Evolutionary conservation across 306 rosid genomes (phyloP).

Genomic region (Sicyos edulis): DNA sequence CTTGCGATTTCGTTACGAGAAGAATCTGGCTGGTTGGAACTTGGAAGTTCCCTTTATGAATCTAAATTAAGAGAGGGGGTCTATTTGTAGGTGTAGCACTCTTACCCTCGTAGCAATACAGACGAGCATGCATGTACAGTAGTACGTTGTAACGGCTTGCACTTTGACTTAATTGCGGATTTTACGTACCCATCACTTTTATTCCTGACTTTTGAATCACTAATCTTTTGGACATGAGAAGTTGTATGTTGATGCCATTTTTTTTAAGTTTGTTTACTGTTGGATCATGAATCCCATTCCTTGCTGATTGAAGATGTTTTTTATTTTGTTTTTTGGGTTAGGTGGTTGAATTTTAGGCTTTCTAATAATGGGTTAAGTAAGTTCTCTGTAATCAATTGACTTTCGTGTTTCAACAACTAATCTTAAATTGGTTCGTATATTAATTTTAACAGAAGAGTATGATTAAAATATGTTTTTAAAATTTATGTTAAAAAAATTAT

Average conservation of each 20-base stretch:
- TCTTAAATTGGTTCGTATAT: too few species aligned
- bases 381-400: too few species aligned
- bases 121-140: background rate
- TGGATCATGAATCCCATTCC: background rate
- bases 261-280: too few species aligned
- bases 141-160: constrained; percentile 9
- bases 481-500: too few species aligned
- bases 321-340: too few species aligned
- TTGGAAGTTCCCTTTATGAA: background rate
- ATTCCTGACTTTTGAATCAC: background rate
- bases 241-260: background rate
- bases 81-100: background rate
- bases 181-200: background rate
- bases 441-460: too few species aligned
- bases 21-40: background rate
- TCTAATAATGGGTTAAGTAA: too few species aligned
- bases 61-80: constrained; percentile 5
- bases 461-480: too few species aligned
- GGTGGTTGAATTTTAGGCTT: background rate
- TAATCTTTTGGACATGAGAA: background rate
- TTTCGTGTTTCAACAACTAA: too few species aligned
- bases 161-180: background rate
- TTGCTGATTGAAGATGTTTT: too few species aligned
- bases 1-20: background rate
- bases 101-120: background rate